Conservation (phyloP, 2,329 filamentous ascomycete species). For the Fusarium anthophilum region DNA sequence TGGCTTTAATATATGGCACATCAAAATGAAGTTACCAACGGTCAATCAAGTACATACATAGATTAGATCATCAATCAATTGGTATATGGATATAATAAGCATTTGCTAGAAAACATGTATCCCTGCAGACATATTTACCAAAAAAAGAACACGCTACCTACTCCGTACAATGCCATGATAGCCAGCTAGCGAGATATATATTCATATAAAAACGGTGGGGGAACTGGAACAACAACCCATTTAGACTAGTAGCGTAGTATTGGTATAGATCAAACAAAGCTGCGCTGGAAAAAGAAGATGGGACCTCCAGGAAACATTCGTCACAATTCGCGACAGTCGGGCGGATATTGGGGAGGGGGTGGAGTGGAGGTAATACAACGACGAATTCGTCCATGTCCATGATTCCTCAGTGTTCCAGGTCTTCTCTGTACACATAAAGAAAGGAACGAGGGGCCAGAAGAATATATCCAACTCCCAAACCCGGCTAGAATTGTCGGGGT, state of each 20-base stretch:
- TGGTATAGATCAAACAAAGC: neutral
- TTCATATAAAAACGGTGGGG: neutral
- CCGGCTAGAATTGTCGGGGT: neutral
- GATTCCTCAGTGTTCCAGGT: neutral
- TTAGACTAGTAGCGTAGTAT: neutral
- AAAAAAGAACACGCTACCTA: slow-evolving; percentile 18
- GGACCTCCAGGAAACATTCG: neutral
- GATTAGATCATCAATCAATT: neutral
- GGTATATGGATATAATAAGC: slow-evolving; percentile 10
- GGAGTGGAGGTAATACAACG: neutral
- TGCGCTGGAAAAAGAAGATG: slow-evolving; percentile 5
- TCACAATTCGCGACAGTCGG: neutral
- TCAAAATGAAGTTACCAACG: neutral
- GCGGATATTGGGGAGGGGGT: neutral
- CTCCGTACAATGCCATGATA: slow-evolving; percentile 34
- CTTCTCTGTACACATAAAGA: neutral
- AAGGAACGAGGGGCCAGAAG: neutral
- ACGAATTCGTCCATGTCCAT: neutral
- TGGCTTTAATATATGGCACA: no score
- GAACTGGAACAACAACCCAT: neutral
- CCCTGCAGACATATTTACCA: slow-evolving; percentile 1
- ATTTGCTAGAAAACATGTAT: neutral
- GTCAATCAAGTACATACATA: neutral
- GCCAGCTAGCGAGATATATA: slow-evolving; percentile 19
- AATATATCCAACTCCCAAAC: neutral